Conservation (phyloP, 257 asterid genomes). For the Haberlea rhodopensis region DNA sequence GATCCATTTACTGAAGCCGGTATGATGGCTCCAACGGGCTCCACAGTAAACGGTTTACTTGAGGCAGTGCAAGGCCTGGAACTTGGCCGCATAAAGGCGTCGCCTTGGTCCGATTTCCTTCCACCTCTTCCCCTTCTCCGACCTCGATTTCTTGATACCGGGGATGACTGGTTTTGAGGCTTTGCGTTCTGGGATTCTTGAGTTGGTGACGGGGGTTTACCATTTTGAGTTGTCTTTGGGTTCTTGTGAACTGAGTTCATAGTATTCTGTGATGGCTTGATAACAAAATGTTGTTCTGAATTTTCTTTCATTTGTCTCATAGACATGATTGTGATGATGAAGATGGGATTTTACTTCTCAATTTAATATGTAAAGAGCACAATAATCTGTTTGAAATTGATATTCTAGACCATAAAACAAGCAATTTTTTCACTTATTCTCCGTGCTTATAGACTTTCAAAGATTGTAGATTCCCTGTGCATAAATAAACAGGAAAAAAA, state of each 20-base stretch:
- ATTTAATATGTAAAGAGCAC: constrained; percentile 12
- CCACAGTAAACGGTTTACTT: constrained; percentile 40
- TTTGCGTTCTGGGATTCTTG: constrained; percentile 57
- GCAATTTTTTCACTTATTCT: constrained; percentile 28
- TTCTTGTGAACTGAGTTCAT: constrained; percentile 45
- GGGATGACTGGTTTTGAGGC: constrained; percentile 47
- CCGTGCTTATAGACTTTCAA: constrained; percentile 32
- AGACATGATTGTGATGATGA: constrained; percentile 57
- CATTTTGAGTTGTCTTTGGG: constrained; percentile 53
- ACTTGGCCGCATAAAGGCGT: constrained; percentile 71
- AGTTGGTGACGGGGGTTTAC: constrained; percentile 49
- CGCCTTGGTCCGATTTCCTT: constrained; percentile 81
- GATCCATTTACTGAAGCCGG: constrained; percentile 31
- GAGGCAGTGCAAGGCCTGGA: constrained; percentile 84
- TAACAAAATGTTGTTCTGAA: constrained; percentile 63
- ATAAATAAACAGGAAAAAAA: constrained; percentile 38
- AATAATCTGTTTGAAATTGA: constrained; percentile 19
- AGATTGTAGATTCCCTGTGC: constrained; percentile 52
- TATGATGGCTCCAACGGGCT: constrained; percentile 29
- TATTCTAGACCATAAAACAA: constrained; percentile 26
- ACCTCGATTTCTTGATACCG: constrained; percentile 74
- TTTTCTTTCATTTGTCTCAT: constrained; percentile 77
- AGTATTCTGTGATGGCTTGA: constrained; percentile 57
- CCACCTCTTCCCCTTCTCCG: constrained; percentile 83
- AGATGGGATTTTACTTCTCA: constrained; percentile 17